Evolutionary conservation across 257 asterid genomes (phyloP), one percentile per base, ranked within the genome.

Genomic region (Oldenlandia corymbosa): DNA sequence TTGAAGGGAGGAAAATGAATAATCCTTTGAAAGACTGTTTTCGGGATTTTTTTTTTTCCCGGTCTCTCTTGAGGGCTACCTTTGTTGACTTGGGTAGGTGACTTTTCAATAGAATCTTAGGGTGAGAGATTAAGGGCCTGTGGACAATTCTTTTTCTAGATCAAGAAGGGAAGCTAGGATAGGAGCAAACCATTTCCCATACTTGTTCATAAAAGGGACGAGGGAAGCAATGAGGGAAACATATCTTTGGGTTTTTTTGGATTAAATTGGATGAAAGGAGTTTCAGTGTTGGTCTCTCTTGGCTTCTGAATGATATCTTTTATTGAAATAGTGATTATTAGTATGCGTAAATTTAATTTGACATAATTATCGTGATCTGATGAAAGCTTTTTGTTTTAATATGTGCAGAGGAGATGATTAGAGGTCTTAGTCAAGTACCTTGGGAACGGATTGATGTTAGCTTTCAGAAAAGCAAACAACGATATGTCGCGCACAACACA

Each of bases 391-490:
- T 50, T 49, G n/a, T n/a, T n/a, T n/a, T n/a, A n/a, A n/a, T 63
- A 39, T 67, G 36, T 70, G 23, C 32, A 89, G 96, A 89, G 91
- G 95, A 83, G 84, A 89, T 89, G 96, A 89, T 89, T 70, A 80
- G 76, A 71, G 95, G 96, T 63, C 96, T 89, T 36, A 86, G 80
- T 56, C 91, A 89, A 78, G 95, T 84, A 58, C 75, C 84, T 27
- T 89, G 97, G 97, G 97, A 89, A 60, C 91, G 97, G 12, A 67
- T 89, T 45, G 97, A 89, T 72, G 97, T 89, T 76, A 89, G 97
- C 87, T 89, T 89, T 67, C 93, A 81, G 28, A 80, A 83, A 67
- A 89, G 97, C 81, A 84, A 73, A 32, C 95, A 86, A 75, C 73
- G 97, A 78, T 89, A 80, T 21, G 91, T 84, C 71, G 97, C 97